These are phyloP conservation scores for Antrodiella citrinella DNA, from an alignment of 768 basidiomycete species.

Conservation along the genomic window DNA sequence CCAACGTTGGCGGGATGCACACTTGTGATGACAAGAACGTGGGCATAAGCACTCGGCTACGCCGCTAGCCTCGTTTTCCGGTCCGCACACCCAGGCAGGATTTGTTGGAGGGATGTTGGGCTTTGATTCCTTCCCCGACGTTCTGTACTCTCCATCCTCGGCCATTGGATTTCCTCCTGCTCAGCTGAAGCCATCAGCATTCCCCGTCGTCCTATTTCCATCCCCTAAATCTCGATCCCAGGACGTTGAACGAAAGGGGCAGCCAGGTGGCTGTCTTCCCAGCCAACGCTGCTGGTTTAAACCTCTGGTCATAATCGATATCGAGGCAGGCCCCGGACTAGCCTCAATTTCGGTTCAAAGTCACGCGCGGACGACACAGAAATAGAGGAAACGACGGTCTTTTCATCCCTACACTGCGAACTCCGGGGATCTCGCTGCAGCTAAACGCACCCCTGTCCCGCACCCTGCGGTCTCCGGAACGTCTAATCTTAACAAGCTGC, in stretches of 20 bases:
- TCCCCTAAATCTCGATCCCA: not conserved
- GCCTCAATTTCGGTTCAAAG: not conserved
- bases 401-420: not conserved
- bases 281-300: not conserved
- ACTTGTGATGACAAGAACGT: not conserved
- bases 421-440: not conserved
- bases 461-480: too few relatives aligned
- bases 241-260: not conserved
- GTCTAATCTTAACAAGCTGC: too few relatives aligned
- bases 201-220: not conserved
- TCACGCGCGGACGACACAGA: not conserved
- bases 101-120: not conserved
- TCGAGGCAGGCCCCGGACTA: not conserved
- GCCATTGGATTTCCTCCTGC: not conserved
- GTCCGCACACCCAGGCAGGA: not conserved
- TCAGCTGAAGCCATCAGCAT: not conserved
- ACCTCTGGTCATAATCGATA: not conserved
- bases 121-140: not conserved
- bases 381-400: not conserved
- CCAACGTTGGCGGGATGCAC: not conserved
- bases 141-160: not conserved
- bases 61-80: not conserved
- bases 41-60: not conserved
- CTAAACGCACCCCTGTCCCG: not conserved
- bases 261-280: not conserved